phyloP scores from a whole-genome alignment of 2,329 filamentous ascomycete species.

The Lecanicillium sp. region DNA sequence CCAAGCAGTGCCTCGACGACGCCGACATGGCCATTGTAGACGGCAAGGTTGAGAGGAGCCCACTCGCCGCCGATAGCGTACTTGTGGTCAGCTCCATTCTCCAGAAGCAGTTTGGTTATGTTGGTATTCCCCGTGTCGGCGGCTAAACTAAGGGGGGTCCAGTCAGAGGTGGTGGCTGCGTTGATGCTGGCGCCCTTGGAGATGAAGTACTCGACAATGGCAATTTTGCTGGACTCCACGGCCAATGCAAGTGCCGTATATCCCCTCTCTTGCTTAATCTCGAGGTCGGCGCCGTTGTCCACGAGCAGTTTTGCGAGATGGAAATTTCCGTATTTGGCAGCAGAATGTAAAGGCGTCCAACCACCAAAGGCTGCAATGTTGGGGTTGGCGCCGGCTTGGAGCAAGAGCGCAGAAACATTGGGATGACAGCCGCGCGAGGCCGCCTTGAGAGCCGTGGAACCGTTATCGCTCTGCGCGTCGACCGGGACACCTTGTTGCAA shows the following conservation, averaged over 20 bases:
- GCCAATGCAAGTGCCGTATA: slow-evolving; percentile 15
- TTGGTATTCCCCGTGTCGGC: slow-evolving; percentile 14
- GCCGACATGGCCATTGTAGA: slow-evolving; percentile 13
- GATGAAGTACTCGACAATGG: not conserved
- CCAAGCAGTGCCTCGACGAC: not conserved
- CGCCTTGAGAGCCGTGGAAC: slow-evolving; percentile 15
- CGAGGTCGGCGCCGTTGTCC: slow-evolving; percentile 7
- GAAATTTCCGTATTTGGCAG: slow-evolving; percentile 14
- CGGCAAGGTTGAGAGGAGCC: slow-evolving; percentile 25
- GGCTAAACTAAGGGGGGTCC: slow-evolving; percentile 24
- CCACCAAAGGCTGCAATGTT: slow-evolving; percentile 7
- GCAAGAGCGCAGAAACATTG: slow-evolving; percentile 11
- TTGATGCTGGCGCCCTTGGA: slow-evolving; percentile 25
- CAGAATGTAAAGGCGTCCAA: slow-evolving; percentile 16
- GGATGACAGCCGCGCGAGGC: slow-evolving; percentile 12
- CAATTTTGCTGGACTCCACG: slow-evolving; percentile 7
- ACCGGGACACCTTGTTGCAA: slow-evolving; percentile 11
- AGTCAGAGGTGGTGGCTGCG: slow-evolving; percentile 16
- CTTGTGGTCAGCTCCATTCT: slow-evolving; percentile 25
- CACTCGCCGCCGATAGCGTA: slow-evolving; percentile 16
- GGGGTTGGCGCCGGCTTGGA: slow-evolving; percentile 14
- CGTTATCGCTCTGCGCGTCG: slow-evolving; percentile 8
- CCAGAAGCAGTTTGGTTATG: slow-evolving; percentile 11
- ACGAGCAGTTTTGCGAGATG: slow-evolving; percentile 11
- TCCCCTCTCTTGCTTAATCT: slow-evolving; percentile 10